Evolutionary conservation across 2,329 filamentous ascomycete genomes (phyloP).

Genomic region (Botryotinia convoluta): DNA sequence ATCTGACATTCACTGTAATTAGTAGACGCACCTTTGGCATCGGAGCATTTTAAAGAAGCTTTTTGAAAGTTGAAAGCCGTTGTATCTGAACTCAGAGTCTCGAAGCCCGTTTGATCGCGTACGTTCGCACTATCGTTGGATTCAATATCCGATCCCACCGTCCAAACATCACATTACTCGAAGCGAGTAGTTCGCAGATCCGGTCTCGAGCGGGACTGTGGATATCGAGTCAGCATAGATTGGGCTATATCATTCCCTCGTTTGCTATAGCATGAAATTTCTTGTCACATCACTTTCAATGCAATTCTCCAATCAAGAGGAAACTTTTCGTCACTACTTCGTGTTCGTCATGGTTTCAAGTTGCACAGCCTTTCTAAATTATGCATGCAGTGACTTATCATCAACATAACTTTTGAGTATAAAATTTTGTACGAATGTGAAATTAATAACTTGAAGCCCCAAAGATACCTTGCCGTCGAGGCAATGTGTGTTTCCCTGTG

Average conservation of each 20-base stretch:
- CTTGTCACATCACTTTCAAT: neutral
- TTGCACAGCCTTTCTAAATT: neutral
- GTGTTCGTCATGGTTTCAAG: neutral
- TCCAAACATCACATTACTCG: neutral
- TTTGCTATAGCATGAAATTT: slow-evolving; percentile 8
- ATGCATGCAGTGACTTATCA: neutral
- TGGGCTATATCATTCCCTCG: neutral
- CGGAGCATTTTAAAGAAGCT: neutral
- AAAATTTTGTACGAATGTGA: neutral
- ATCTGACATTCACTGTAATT: neutral
- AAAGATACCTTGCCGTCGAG: neutral
- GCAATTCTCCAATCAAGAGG: neutral
- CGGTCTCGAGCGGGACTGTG: neutral
- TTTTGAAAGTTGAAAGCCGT: neutral
- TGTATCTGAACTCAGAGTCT: neutral
- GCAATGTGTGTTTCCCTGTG: neutral
- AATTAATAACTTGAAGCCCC: neutral
- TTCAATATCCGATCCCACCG: neutral
- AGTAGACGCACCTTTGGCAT: neutral
- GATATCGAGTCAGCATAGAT: neutral
- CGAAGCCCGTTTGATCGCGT: neutral
- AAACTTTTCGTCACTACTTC: neutral
- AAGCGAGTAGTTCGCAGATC: neutral
- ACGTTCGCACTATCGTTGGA: neutral
- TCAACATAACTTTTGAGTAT: neutral